A percentile compares a stretch with the other conserved stretches of the same genome.
These are phyloP conservation scores for Sodiomyces alkalinus DNA, from an alignment of 2,329 filamentous ascomycete species.

Conservation along the genomic window DNA sequence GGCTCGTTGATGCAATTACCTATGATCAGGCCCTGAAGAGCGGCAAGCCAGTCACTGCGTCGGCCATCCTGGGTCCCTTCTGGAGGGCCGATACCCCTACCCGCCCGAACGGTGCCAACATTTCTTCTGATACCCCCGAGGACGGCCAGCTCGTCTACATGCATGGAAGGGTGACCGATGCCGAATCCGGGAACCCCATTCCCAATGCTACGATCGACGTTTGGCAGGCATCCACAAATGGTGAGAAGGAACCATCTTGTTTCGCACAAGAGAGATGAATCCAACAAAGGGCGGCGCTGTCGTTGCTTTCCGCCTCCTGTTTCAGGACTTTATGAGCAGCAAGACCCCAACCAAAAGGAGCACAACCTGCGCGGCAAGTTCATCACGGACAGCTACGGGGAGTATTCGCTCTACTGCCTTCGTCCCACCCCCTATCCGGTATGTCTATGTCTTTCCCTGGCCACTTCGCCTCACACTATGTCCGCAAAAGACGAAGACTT, in stretches of 20 bases:
- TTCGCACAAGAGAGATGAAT: no score
- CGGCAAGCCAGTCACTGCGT: slow-evolving; percentile 43
- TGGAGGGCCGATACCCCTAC: slow-evolving; percentile 60
- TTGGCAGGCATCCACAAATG: slow-evolving; percentile 68
- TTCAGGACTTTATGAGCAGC: slow-evolving; percentile 46
- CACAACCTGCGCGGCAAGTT: slow-evolving; percentile 55
- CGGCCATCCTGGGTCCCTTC: slow-evolving; percentile 74
- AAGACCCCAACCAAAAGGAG: slow-evolving; percentile 47
- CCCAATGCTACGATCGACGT: slow-evolving; percentile 54
- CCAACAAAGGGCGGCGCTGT: no score
- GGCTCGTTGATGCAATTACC: slow-evolving; percentile 68
- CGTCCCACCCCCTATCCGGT: slow-evolving; percentile 31
- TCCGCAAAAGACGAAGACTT: no score
- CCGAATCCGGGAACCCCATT: slow-evolving; percentile 47
- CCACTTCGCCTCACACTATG: no score
- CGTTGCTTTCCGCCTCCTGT: no score
- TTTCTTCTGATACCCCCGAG: slow-evolving; percentile 37
- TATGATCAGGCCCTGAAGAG: slow-evolving; percentile 40
- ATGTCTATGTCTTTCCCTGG: slow-evolving; percentile 4
- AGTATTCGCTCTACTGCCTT: slow-evolving; percentile 41
- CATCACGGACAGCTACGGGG: slow-evolving; percentile 44
- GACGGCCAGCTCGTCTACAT: slow-evolving; percentile 42
- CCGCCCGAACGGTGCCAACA: slow-evolving; percentile 53
- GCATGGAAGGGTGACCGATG: slow-evolving; percentile 43
- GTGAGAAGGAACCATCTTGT: no score